A percentile compares a stretch with the other conserved stretches of the same genome.
Evolutionary conservation across 495 filamentous ascomycete genomes (phyloP).

Genomic region (Penicillium soppii): DNA sequence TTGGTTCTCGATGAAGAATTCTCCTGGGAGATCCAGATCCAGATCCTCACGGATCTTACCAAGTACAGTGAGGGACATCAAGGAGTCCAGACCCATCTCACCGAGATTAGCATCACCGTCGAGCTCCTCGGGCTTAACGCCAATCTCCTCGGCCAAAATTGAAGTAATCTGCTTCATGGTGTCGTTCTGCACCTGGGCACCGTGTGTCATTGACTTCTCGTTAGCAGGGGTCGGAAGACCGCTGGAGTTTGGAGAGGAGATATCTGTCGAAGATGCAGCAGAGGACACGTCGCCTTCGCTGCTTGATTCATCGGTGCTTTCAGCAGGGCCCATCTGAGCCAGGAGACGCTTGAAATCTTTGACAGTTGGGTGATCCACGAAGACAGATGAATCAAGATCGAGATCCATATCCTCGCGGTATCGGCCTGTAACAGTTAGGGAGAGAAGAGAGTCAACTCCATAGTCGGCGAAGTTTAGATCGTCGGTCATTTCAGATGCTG

Average conservation of each 20-base stretch:
- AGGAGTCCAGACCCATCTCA: slow-evolving; percentile 53
- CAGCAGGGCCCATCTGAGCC: slow-evolving; percentile 37
- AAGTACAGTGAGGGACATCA: slow-evolving; percentile 51
- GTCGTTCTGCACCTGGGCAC: slow-evolving; percentile 42
- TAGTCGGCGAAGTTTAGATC: slow-evolving; percentile 50
- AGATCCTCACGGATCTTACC: slow-evolving; percentile 56
- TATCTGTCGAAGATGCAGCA: slow-evolving; percentile 28
- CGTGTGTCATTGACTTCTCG: slow-evolving; percentile 28
- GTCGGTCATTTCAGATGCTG: slow-evolving; percentile 58
- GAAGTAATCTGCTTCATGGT: slow-evolving; percentile 48
- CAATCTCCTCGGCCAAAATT: slow-evolving; percentile 68
- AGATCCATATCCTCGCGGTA: slow-evolving; percentile 52
- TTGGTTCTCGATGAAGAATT: slow-evolving; percentile 59
- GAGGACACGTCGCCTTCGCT: slow-evolving; percentile 38
- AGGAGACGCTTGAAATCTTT: slow-evolving; percentile 61
- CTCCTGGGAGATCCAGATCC: slow-evolving; percentile 50
- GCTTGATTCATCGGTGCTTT: slow-evolving; percentile 30
- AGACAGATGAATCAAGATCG: slow-evolving; percentile 51
- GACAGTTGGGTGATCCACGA: slow-evolving; percentile 59
- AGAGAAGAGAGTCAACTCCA: slow-evolving; percentile 55
- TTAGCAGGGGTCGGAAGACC: slow-evolving; percentile 32
- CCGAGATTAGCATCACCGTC: slow-evolving; percentile 39
- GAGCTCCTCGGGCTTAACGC: slow-evolving; percentile 63
- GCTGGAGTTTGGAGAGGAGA: slow-evolving; percentile 36
- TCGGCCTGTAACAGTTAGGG: slow-evolving; percentile 46